A percentile compares a stretch with the other conserved stretches of the same genome.
These are phyloP conservation scores for Lyophyllum semitale DNA, from an alignment of 768 basidiomycete species.

Conservation along the genomic window DNA sequence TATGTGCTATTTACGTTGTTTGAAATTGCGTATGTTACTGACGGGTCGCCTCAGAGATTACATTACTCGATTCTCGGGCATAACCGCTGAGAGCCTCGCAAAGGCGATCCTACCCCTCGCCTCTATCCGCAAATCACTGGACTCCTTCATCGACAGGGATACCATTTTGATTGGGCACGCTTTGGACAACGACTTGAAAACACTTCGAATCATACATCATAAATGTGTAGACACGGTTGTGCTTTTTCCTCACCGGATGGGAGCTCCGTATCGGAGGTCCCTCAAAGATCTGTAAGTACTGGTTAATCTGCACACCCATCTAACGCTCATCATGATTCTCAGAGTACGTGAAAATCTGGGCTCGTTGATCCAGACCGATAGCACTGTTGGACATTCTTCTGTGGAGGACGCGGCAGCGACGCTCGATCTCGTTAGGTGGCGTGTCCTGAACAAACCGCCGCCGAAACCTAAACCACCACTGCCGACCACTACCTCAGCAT, in stretches of 20 bases:
- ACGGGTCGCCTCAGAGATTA: constrained; percentile 61
- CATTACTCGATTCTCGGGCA: constrained; percentile 89
- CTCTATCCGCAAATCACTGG: constrained; percentile 67
- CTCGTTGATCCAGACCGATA: constrained; percentile 80
- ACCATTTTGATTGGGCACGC: constrained; percentile 92
- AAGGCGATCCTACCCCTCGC: constrained; percentile 68
- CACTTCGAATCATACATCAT: constrained; percentile 84
- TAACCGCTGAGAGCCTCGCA: constrained; percentile 58
- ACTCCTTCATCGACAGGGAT: constrained; percentile 68
- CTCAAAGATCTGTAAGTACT: constrained; percentile 73
- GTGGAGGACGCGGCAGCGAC: constrained; percentile 89
- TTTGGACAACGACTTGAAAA: constrained; percentile 92
- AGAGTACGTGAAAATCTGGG: constrained; percentile 85
- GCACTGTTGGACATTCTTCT: constrained; percentile 82
- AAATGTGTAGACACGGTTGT: constrained; percentile 85
- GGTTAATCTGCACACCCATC: too few species aligned
- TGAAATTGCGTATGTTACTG: background rate
- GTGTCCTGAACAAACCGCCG: constrained; percentile 63
- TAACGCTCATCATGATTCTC: constrained; percentile 10
- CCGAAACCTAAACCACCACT: constrained; percentile 15
- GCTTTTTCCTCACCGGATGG: constrained; percentile 78
- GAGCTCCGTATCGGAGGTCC: constrained; percentile 78
- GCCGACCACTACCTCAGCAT: background rate
- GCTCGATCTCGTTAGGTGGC: constrained; percentile 85
- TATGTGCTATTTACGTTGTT: constrained; percentile 53